phyloP scores from a whole-genome alignment of 495 filamentous ascomycete species.

The Trichodelitschia bisporula region DNA sequence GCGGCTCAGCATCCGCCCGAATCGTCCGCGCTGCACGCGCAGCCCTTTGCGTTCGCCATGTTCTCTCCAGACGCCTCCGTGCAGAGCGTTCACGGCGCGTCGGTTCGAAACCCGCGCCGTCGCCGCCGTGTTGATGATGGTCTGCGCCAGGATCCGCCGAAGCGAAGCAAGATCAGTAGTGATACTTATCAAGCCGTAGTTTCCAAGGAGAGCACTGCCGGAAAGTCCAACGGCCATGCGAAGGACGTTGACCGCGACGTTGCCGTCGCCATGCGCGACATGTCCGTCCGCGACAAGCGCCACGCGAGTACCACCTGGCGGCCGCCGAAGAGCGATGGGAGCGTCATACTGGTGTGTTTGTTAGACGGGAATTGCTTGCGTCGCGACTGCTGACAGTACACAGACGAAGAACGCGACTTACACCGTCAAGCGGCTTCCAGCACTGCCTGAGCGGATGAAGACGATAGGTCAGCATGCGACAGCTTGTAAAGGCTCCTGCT shows the following conservation, averaged over 20 bases:
- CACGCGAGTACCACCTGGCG: slow-evolving; percentile 7
- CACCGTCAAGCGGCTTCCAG: slow-evolving; percentile 60
- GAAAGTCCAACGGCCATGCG: slow-evolving; percentile 11
- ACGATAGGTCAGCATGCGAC: not conserved
- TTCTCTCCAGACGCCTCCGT: not conserved
- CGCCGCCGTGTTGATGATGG: too few species aligned
- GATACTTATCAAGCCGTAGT: too few species aligned
- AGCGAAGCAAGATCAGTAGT: too few species aligned
- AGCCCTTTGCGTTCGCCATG: too few species aligned
- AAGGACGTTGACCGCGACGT: slow-evolving; percentile 3
- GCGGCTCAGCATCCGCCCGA: too few species aligned
- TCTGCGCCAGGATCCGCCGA: too few species aligned
- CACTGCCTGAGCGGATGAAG: slow-evolving; percentile 43
- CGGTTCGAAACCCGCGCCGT: not conserved
- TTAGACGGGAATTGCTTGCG: not conserved
- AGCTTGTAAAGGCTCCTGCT: slow-evolving; percentile 25
- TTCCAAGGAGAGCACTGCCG: too few species aligned
- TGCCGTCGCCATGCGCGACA: slow-evolving; percentile 6
- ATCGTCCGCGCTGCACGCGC: too few species aligned
- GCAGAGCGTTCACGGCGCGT: not conserved
- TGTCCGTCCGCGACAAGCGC: slow-evolving; percentile 15
- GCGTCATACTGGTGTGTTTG: slow-evolving; percentile 10
- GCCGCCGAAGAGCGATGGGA: slow-evolving; percentile 12
- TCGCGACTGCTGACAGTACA: slow-evolving; percentile 1
- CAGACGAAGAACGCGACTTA: slow-evolving; percentile 77